Evolutionary conservation across 208 protist species (phyloP).

Genomic region (Novymonas esmeraldas): DNA sequence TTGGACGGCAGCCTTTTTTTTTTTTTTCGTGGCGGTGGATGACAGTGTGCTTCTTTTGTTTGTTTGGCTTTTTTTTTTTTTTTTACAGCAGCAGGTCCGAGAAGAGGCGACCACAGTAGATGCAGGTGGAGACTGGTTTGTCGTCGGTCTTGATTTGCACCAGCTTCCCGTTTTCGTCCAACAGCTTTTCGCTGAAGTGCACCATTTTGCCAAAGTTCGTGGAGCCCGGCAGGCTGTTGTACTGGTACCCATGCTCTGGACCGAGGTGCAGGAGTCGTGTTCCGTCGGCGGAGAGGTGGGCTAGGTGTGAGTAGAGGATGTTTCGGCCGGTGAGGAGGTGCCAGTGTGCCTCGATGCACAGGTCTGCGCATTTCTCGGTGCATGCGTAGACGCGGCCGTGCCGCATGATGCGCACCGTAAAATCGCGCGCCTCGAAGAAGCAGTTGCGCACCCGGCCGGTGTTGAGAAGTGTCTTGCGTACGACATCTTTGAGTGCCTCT

Average conservation of each 20-base stretch:
- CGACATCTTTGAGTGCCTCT: constrained; percentile 16
- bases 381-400: constrained; percentile 79
- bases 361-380: constrained; percentile 59
- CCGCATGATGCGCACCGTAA: constrained; percentile 62
- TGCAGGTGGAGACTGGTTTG: constrained; percentile 46
- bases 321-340: constrained; percentile 74
- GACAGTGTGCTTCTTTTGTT: too few species aligned
- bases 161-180: constrained; percentile 47
- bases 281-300: constrained; percentile 74
- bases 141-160: constrained; percentile 62
- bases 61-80: neutral
- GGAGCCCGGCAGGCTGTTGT: constrained; percentile 82
- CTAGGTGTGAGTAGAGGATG: constrained; percentile 74
- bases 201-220: constrained; percentile 76
- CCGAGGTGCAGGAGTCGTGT: constrained; percentile 63
- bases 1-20: too few species aligned
- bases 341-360: constrained; percentile 85
- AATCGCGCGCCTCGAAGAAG: constrained; percentile 79
- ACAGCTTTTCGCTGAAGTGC: constrained; percentile 69
- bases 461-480: constrained; percentile 69
- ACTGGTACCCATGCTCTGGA: constrained; percentile 86
- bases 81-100: constrained; percentile 55
- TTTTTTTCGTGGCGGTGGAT: too few species aligned
- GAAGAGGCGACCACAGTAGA: constrained; percentile 75
- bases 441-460: constrained; percentile 74